Conservation (phyloP, 164 flowering plant genomes). For the Magnolia sinica region DNA sequence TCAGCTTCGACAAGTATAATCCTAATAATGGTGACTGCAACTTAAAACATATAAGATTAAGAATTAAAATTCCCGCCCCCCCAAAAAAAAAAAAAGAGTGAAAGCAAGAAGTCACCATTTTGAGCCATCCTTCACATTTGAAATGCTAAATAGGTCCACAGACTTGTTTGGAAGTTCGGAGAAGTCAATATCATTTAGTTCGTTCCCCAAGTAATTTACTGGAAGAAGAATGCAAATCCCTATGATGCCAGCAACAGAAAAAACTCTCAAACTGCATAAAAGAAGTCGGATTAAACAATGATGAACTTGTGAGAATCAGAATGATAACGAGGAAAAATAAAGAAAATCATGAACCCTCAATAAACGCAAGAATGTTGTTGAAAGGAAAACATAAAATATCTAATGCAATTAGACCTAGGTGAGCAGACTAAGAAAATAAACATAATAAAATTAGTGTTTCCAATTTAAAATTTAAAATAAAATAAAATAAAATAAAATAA, state of each 20-base stretch:
- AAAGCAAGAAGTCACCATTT: conserved; percentile 36
- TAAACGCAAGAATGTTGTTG: background rate
- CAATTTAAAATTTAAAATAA: background rate
- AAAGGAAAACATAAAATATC: background rate
- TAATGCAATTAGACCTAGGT: too few species aligned
- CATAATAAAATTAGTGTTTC: background rate
- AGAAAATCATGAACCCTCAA: background rate
- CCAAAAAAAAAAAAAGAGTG: background rate
- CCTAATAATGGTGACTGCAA: background rate
- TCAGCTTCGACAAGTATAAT: background rate
- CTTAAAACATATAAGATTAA: background rate
- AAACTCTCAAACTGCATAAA: conserved; percentile 73
- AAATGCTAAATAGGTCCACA: conserved; percentile 76
- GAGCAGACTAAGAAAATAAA: background rate
- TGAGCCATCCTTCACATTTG: conserved; percentile 78
- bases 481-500: background rate
- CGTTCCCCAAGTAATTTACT: conserved; percentile 62
- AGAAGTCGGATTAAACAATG: conserved; percentile 4
- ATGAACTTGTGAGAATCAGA: background rate
- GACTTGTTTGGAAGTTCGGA: conserved; percentile 61
- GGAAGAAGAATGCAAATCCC: conserved; percentile 87
- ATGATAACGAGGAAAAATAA: background rate
- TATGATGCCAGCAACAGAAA: conserved; percentile 64
- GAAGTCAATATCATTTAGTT: conserved; percentile 48
- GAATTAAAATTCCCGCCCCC: background rate